Conservation (phyloP, 2,329 filamentous ascomycete genomes). For the Xylariales sp. region DNA sequence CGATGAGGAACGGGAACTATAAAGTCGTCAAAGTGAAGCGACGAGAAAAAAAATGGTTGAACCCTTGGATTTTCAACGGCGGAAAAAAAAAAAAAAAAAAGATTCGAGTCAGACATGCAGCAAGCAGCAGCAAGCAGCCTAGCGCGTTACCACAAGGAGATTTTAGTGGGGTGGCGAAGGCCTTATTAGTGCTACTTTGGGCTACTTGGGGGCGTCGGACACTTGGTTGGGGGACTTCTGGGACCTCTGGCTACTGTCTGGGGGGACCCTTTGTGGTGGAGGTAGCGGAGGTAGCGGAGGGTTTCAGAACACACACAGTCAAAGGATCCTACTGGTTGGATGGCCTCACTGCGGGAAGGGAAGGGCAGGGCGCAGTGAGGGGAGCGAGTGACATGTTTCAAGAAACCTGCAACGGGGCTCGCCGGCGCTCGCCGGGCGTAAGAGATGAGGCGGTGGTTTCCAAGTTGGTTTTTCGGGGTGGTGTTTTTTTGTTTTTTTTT, state of each 20-base stretch:
- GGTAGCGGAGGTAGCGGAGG: constrained; percentile 1
- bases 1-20: constrained; percentile 6
- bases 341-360: too few relatives aligned
- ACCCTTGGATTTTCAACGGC: constrained; percentile 27
- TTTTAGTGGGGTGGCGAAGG: constrained; percentile 18
- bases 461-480: not conserved
- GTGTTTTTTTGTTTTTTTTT: too few relatives aligned
- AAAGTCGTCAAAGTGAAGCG: not conserved
- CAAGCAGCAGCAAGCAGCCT: not conserved
- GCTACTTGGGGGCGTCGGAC: not conserved
- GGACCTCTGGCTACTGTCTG: too few relatives aligned
- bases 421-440: constrained; percentile 20
- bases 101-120: constrained; percentile 33
- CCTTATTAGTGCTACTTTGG: constrained; percentile 17
- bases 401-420: constrained; percentile 16
- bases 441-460: constrained; percentile 2
- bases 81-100: constrained; percentile 31
- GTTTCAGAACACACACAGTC: not conserved
- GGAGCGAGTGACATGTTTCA: constrained; percentile 15
- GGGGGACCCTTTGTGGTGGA: too few relatives aligned
- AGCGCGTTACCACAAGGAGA: constrained; percentile 13
- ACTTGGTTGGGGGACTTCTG: too few relatives aligned
- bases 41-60: constrained; percentile 20
- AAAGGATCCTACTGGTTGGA: not conserved
- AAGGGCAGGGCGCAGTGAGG: not conserved